Base-by-base conservation (phyloP, 768 basidiomycete species). In the Erythrobasidium yunnanense region DNA sequence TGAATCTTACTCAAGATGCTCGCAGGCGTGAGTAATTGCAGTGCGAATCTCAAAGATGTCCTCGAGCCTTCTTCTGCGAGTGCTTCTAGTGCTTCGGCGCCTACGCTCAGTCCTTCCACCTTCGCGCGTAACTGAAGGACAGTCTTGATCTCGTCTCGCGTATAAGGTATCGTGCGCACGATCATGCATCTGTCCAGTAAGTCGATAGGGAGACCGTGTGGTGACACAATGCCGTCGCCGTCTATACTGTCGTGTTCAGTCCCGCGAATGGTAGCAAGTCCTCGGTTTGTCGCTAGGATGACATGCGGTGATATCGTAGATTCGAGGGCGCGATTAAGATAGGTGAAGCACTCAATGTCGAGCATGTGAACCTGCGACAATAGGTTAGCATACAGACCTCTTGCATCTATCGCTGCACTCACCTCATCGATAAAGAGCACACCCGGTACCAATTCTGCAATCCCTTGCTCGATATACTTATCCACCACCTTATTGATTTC, bases 361-460 rank as follows among this genome's bases (percentile, higher is more conserved):
- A 99, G 84, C 93, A 97, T 97, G 78, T 99, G 95, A 23, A 97
- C 93, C 91, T 95, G 34, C 11, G 13, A 22, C 57, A 33, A 29
- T 42, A 46, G 20, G 42, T 23, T 32, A 35, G 32, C 42, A 52
- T 27, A 68, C 23, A 47, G 32, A 22, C 52, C 54, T 23, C 23
- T 35, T 15, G 11, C 0, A 3, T 1, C 33, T 7, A 34, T 13
- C 20, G n/a, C 11, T 17, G 15, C 34, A 73, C 82, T 66, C 71
- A 95, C 93, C 83, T 99, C 95, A 75, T 97, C 95, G 68, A 99
- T 92, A 77, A 99, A 99, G 15, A 97, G 85, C 2, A 99, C 93
- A 2, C 95, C 95, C 7, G 95, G 95, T 1, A 99, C 87, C 23
- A 97, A 84, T 77, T 99, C 95, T 11, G 95, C 95, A 2, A 97